A percentile compares a stretch with the other conserved stretches of the same genome.
These are phyloP conservation scores for Coniella lustricola DNA, from an alignment of 2,329 filamentous ascomycete genomes.

Conservation along the genomic window DNA sequence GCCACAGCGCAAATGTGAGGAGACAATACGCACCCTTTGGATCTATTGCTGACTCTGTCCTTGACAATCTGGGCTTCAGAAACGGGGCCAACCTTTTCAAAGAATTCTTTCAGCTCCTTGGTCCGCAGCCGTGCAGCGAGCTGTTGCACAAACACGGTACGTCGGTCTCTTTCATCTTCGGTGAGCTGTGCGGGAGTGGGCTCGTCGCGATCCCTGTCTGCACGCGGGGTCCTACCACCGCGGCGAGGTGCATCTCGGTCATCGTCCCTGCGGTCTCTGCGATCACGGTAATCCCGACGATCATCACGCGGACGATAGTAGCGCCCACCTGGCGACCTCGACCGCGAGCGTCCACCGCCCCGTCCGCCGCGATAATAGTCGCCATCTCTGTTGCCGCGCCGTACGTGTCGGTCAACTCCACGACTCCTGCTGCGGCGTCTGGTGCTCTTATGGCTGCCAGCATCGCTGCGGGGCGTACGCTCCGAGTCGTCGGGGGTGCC, in stretches of 20 bases:
- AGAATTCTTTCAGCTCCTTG: constrained; percentile 88
- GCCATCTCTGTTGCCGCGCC: constrained; percentile 60
- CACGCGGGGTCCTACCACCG: constrained; percentile 33
- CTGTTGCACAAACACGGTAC: constrained; percentile 97
- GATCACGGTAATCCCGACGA: constrained; percentile 37
- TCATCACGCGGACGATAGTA: constrained; percentile 46
- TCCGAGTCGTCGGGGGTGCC: constrained; percentile 56
- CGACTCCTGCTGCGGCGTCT: constrained; percentile 73
- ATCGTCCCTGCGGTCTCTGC: constrained; percentile 40
- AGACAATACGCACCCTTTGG: constrained; percentile 74
- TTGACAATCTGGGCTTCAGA: constrained; percentile 99
- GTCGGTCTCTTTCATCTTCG: constrained; percentile 92
- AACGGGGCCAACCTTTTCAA: constrained; percentile 88
- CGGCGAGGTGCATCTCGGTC: constrained; percentile 36
- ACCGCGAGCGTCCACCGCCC: constrained; percentile 56
- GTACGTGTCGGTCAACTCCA: constrained; percentile 67
- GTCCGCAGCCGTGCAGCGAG: constrained; percentile 89
- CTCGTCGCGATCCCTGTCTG: constrained; percentile 46
- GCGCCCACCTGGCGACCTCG: constrained; percentile 58
- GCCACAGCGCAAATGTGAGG: neutral
- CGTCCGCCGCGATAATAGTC: constrained; percentile 62
- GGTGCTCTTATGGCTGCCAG: constrained; percentile 76
- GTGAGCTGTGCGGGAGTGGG: constrained; percentile 63
- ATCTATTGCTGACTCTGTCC: constrained; percentile 91
- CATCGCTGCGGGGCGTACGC: constrained; percentile 65